Evolutionary conservation across 768 basidiomycete genomes (phyloP), one percentile per base, ranked within the genome.

Genomic region (Dentipellis sp.): DNA sequence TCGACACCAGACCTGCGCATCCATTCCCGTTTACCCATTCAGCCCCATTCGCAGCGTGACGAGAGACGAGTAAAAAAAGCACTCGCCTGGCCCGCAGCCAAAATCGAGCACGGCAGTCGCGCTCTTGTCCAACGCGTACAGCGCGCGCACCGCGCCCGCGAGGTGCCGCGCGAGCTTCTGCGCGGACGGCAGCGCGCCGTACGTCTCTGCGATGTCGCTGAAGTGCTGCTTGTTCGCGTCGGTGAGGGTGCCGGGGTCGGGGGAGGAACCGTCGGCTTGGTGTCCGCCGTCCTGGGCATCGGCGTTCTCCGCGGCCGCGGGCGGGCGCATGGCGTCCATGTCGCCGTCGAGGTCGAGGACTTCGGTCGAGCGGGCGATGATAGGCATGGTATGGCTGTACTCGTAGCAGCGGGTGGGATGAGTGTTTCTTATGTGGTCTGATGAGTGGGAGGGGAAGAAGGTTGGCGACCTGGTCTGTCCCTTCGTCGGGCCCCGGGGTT

Each of bases 1-100:
- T 74, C 3, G 87, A 83, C 11, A 88, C 67, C n/a, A 81, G 65
- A 16, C 88, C 88, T 90, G 17, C 6, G 29, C 29, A 29, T 29
- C 29, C 29, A 29, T 29, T n/a, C n/a, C n/a, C n/a, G n/a, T n/a
- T n/a, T n/a, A n/a, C n/a, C n/a, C n/a, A n/a, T n/a, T n/a, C n/a
- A n/a, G n/a, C n/a, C n/a, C n/a, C n/a, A n/a, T n/a, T n/a, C n/a
- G 16, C 42, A 45, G 42, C 42, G 6, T 19, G 39, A 17, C 42
- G 42, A 16, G 39, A n/a, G 42, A 29, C 42, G 19, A 37, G 34
- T n/a, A n/a, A 22, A n/a, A 16, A n/a, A 22, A 12, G 29, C n/a
- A n/a, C 54, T 9, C 45, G 47, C 54, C 54, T 14, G 46, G 47
- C 5, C 54, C 54, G 45, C 54, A 55, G 4, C 45, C 54, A 21